Conservation (phyloP, 148 eudicot genomes). For the Amaranthus hypochondriacus region DNA sequence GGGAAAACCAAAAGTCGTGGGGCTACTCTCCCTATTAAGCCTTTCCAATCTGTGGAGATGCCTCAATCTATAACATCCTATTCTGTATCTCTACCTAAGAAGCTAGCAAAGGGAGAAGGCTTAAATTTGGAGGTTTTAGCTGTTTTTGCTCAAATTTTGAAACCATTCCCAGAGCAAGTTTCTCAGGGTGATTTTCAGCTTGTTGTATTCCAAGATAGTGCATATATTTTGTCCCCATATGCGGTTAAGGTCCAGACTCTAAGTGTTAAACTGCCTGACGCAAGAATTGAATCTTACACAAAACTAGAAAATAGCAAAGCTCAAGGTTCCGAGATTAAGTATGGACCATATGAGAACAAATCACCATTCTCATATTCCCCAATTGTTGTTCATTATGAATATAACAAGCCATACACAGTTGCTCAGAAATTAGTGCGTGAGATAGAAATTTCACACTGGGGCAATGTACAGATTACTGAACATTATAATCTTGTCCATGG, state of each 20-base stretch:
- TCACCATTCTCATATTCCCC: conserved; percentile 60
- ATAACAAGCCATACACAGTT: conserved; percentile 74
- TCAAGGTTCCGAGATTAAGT: conserved; percentile 88
- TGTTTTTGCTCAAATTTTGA: conserved; percentile 62
- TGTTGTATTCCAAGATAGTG: conserved; percentile 69
- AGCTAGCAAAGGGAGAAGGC: conserved; percentile 55
- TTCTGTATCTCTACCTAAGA: conserved; percentile 62
- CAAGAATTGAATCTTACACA: conserved; percentile 78
- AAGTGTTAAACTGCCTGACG: conserved; percentile 69
- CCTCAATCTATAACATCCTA: conserved; percentile 55
- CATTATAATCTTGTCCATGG: conserved; percentile 83
- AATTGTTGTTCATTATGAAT: conserved; percentile 64
- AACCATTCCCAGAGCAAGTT: conserved; percentile 83
- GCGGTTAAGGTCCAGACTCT: conserved; percentile 66
- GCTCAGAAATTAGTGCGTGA: conserved; percentile 91
- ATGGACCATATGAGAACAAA: conserved; percentile 83
- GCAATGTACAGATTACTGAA: conserved; percentile 89
- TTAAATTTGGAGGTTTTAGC: conserved; percentile 64
- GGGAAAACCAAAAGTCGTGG: conserved; percentile 51
- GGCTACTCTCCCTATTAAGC: conserved; percentile 43
- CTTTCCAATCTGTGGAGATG: conserved; percentile 46
- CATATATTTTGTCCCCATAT: conserved; percentile 75
- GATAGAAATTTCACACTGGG: conserved; percentile 98
- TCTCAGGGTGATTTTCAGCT: conserved; percentile 85
- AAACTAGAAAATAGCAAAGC: conserved; percentile 64